phyloP scores from a whole-genome alignment of 441 rosid species.

The Adansonia gregorii region DNA sequence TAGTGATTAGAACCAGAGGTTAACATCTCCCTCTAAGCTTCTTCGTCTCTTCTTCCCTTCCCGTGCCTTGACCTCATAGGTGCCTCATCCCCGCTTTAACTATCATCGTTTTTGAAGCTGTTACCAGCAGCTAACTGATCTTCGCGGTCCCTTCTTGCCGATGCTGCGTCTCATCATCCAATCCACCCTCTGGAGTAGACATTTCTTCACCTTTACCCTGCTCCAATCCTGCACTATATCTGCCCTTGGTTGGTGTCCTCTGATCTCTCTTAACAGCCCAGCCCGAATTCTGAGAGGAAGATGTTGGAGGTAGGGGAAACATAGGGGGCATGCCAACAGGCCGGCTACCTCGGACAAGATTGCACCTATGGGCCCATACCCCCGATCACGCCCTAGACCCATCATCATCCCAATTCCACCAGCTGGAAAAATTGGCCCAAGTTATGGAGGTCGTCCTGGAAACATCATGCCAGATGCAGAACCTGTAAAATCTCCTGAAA shows the following conservation, averaged over 20 bases:
- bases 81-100: conserved; percentile 91
- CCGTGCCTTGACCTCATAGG: conserved; percentile 93
- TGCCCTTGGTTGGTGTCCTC: conserved; percentile 44
- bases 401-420: conserved; percentile 86
- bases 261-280: conserved; percentile 56
- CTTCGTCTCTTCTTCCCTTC: conserved; percentile 87
- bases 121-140: conserved; percentile 64
- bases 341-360: conserved; percentile 59
- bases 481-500: conserved; percentile 84
- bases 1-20: conserved; percentile 42
- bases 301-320: conserved; percentile 49
- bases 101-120: conserved; percentile 70
- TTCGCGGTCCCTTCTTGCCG: conserved; percentile 54
- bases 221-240: conserved; percentile 47
- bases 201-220: conserved; percentile 51
- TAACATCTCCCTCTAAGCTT: conserved; percentile 47
- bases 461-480: conserved; percentile 86
- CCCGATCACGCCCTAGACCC: conserved; percentile 45
- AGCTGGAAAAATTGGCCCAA: conserved; percentile 67
- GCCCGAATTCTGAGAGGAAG: conserved; percentile 46
- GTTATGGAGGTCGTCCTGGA: conserved; percentile 91
- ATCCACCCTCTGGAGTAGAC: conserved; percentile 41
- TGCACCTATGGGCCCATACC: conserved; percentile 58
- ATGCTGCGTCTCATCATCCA: conserved; percentile 44
- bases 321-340: conserved; percentile 57